A percentile compares a stretch with the other conserved stretches of the same genome.
Evolutionary conservation across 768 basidiomycete species (phyloP).

Genomic region (Termitomyces sp.): DNA sequence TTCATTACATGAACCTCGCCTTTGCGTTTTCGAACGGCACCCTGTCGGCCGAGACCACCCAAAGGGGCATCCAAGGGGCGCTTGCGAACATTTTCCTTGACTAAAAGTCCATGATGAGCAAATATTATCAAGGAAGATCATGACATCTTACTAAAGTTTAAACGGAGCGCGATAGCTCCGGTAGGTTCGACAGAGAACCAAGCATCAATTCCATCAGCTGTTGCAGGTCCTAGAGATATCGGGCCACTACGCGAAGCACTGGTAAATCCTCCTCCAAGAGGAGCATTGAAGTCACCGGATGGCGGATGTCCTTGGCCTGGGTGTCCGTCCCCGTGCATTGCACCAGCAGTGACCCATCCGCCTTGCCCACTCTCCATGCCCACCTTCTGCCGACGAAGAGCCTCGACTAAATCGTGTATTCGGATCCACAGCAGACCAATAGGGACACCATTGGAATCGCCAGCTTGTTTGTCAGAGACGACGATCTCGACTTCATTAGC

Average conservation of each 20-base stretch:
- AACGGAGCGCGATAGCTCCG: constrained; percentile 82
- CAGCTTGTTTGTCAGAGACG: constrained; percentile 88
- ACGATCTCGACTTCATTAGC: constrained; percentile 98
- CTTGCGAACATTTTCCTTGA: constrained; percentile 97
- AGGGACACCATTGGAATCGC: constrained; percentile 77
- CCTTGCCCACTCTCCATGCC: constrained; percentile 82
- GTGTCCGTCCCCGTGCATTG: constrained; percentile 67
- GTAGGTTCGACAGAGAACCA: constrained; percentile 98
- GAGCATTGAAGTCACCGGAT: constrained; percentile 44
- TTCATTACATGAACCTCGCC: constrained; percentile 99
- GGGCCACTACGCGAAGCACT: constrained; percentile 38
- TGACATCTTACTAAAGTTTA: constrained; percentile 83
- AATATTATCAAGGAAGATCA: constrained; percentile 12
- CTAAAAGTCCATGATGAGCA: constrained; percentile 37
- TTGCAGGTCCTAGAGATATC: constrained; percentile 32
- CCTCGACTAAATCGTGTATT: constrained; percentile 92
- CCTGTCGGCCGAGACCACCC: constrained; percentile 94
- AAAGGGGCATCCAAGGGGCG: constrained; percentile 85
- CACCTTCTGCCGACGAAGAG: constrained; percentile 88
- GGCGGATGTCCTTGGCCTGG: constrained; percentile 30
- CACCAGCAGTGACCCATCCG: constrained; percentile 94
- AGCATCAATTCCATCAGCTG: constrained; percentile 83
- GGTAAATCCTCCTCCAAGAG: constrained; percentile 46
- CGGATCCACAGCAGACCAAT: constrained; percentile 95
- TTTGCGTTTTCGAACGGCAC: constrained; percentile 96